Conservation (phyloP, 441 rosid genomes). For the Geranium incanum region DNA sequence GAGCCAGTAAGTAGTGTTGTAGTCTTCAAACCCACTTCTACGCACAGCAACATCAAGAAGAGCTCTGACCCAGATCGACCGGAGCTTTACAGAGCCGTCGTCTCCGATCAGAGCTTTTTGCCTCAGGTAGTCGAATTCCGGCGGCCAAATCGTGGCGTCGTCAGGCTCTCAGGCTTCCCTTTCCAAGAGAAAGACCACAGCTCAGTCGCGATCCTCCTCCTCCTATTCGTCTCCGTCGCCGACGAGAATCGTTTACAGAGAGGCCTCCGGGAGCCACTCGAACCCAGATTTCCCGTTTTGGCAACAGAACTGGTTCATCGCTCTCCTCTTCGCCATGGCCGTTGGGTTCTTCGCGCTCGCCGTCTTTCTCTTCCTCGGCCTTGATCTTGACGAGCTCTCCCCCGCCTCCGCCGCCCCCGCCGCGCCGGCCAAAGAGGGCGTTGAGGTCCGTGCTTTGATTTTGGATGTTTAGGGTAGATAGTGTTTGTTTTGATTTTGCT, state of each 20-base stretch:
- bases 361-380: conserved; percentile 40
- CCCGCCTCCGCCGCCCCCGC: conserved; percentile 42
- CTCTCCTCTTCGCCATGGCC: conserved; percentile 25
- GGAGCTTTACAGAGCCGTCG: neutral
- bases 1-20: neutral
- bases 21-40: too few species aligned
- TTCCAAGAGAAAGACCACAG: conserved; percentile 6
- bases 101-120: neutral
- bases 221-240: conserved; percentile 18
- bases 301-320: conserved; percentile 77
- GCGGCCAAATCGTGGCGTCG: conserved; percentile 2
- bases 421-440: conserved; percentile 38
- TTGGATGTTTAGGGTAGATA: neutral
- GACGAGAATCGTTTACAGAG: conserved; percentile 32
- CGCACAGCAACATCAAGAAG: too few species aligned
- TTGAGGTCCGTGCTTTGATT: conserved; percentile 41
- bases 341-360: conserved; percentile 25
- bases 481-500: too few species aligned
- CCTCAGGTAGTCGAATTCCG: neutral
- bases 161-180: neutral
- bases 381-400: conserved; percentile 37
- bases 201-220: conserved; percentile 16
- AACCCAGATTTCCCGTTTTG: conserved; percentile 48
- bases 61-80: neutral
- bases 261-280: conserved; percentile 7